These are phyloP conservation scores for Russula dissimulans DNA, from an alignment of 768 basidiomycete genomes.

Conservation along the genomic window DNA sequence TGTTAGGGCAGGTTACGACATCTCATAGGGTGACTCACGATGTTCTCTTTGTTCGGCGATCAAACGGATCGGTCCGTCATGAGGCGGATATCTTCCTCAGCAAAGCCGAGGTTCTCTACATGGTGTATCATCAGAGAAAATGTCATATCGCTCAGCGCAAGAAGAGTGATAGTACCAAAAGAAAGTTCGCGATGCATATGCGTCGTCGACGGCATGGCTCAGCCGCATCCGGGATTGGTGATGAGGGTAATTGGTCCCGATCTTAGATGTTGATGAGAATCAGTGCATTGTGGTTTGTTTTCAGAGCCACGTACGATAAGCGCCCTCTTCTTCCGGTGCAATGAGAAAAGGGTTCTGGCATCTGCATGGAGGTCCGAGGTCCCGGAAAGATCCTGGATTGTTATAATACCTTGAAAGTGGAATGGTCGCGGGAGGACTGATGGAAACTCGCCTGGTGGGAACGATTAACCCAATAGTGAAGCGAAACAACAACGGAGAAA, in stretches of 20 bases:
- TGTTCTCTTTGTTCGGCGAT: neutral
- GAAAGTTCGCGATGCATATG: neutral
- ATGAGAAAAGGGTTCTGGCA: neutral
- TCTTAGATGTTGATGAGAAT: neutral
- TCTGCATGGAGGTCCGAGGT: neutral
- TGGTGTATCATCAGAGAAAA: neutral
- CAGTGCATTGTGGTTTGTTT: neutral
- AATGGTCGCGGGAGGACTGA: no score
- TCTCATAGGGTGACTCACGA: neutral
- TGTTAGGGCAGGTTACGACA: neutral
- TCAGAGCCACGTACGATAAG: neutral
- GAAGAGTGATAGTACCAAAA: neutral
- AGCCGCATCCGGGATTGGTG: neutral
- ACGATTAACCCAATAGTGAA: no score
- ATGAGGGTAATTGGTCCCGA: neutral
- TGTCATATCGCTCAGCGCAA: no score
- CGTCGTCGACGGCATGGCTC: neutral
- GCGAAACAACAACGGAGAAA: no score
- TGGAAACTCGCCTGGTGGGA: no score
- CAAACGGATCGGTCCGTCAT: neutral
- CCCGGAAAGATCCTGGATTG: no score
- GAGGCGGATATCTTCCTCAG: neutral
- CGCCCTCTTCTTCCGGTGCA: neutral
- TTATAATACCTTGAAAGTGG: no score
- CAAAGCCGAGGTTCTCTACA: neutral